Evolutionary conservation across 164 flowering plant genomes (phyloP).

Genomic region (Taxillus chinensis): DNA sequence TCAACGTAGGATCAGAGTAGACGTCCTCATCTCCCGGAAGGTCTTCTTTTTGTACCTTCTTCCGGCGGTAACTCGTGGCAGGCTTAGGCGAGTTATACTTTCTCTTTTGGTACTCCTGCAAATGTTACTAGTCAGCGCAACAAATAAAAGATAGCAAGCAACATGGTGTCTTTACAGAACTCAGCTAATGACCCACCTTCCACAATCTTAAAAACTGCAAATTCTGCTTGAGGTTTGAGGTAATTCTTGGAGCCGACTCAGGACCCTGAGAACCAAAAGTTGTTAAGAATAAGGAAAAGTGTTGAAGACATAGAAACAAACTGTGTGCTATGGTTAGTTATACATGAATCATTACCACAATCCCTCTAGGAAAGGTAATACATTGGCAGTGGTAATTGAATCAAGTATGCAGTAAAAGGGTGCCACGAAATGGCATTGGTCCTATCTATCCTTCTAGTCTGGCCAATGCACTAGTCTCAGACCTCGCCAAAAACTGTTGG

Average conservation of each 20-base stretch:
- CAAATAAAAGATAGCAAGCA: background rate
- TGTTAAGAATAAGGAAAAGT: background rate
- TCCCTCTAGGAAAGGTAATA: no score
- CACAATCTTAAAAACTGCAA: conserved; percentile 69
- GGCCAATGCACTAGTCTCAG: no score
- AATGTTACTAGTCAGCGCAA: background rate
- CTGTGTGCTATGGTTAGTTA: background rate
- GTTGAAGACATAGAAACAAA: background rate
- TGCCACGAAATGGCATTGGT: no score
- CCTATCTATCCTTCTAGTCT: no score
- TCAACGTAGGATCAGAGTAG: conserved; percentile 61
- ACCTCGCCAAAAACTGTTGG: no score
- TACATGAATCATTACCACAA: background rate
- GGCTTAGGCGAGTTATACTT: conserved; percentile 60
- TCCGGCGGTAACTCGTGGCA: conserved; percentile 79
- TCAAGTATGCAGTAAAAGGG: no score
- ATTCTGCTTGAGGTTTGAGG: conserved; percentile 88
- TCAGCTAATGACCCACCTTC: conserved; percentile 41
- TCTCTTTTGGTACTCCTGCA: conserved; percentile 65
- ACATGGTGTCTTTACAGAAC: background rate
- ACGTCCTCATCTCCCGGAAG: conserved; percentile 53
- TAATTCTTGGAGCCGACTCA: conserved; percentile 73
- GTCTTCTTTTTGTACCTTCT: conserved; percentile 71
- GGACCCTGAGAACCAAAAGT: conserved; percentile 30
- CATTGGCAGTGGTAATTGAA: no score